Base-by-base conservation (phyloP, 2,329 filamentous ascomycete genomes). In the Cryphonectria carpinicola region DNA sequence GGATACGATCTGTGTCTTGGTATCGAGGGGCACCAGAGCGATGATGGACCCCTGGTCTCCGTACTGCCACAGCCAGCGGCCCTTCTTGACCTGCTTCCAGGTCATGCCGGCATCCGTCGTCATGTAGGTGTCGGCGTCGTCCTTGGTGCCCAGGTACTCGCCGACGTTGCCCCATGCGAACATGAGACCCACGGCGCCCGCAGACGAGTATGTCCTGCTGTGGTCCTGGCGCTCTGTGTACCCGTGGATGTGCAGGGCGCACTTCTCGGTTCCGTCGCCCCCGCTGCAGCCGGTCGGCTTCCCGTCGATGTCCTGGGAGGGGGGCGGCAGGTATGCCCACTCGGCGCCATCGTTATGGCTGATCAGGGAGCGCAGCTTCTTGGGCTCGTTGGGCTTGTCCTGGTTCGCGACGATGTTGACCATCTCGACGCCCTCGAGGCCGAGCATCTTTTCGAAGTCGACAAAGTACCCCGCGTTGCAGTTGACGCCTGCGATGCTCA, bases 311-410 rank as follows among this genome's bases (percentile, higher is more conserved):
- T 95, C 90, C 75, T 89, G 88, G 52, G 81, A 77, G 0, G 94
- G 95, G n/a, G 94, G 90, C 14, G 89, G 81, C 13, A 99, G 82
- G 73, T 90, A 89, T 39, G 85, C 86, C 96, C 96, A 99, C 78
- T 95, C 89, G 0, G 93, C 92, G 46, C 95, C 96, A 78, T 99
- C 96, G 77, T 98, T 98, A 82, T 99, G 96, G 0, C 94, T 97
- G 77, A 99, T 98, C 84, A 92, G 90, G 52, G 93, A 96, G 80
- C 94, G 93, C 65, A 98, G 86, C 78, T 90, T 91, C 85, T 99
- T 99, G 58, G 86, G 84, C 32, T 87, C 85, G 25, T 90, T 90
- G 61, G 86, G 84, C 67, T 90, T 89, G 46, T 92, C 84, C 37
- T 86, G 82, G 77, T 98, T 98, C 64, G 87, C 85, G 25, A 99